A percentile compares a stretch with the other conserved stretches of the same genome.
These are phyloP conservation scores for Coemansia sp. DNA, from an alignment of 192 early-diverging fungal genomes.

Conservation along the genomic window DNA sequence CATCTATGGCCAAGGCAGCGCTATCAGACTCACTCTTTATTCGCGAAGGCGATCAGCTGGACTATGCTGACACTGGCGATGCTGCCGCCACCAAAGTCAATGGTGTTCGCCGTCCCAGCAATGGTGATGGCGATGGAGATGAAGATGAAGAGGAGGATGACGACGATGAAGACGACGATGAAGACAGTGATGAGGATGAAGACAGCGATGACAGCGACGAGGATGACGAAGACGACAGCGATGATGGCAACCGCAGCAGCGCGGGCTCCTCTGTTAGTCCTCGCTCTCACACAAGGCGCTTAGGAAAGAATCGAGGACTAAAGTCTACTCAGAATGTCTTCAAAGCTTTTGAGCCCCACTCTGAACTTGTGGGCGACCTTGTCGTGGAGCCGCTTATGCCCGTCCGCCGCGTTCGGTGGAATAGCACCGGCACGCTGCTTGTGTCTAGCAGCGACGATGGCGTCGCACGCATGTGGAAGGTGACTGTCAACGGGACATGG, in stretches of 20 bases:
- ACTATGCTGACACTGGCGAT: conserved; percentile 7
- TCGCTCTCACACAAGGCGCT: conserved; percentile 4
- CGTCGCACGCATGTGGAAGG: conserved; percentile 50
- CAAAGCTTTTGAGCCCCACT: conserved; percentile 24
- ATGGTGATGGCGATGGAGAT: not conserved
- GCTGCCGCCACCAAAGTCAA: not conserved
- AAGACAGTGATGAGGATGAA: conserved; percentile 26
- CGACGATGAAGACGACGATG: conserved; percentile 25
- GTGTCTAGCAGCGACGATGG: conserved; percentile 53
- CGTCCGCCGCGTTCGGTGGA: conserved; percentile 52
- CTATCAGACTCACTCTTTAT: conserved; percentile 43
- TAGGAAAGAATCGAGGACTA: not conserved
- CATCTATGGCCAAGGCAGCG: conserved; percentile 19
- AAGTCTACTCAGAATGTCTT: not conserved
- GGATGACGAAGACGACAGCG: conserved; percentile 16
- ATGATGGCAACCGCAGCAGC: conserved; percentile 4
- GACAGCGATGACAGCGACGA: conserved; percentile 13
- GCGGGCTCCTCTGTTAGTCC: not conserved
- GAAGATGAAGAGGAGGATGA: conserved; percentile 8
- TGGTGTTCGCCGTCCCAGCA: not conserved
- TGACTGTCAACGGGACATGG: conserved; percentile 49
- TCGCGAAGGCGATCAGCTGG: conserved; percentile 28
- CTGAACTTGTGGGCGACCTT: conserved; percentile 46
- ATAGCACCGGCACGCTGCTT: conserved; percentile 52
- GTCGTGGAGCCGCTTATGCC: conserved; percentile 36